A percentile compares a stretch with the other conserved stretches of the same genome.
Conservation (phyloP, 129 eudicot genomes). For the Flaveria sonorensis region DNA sequence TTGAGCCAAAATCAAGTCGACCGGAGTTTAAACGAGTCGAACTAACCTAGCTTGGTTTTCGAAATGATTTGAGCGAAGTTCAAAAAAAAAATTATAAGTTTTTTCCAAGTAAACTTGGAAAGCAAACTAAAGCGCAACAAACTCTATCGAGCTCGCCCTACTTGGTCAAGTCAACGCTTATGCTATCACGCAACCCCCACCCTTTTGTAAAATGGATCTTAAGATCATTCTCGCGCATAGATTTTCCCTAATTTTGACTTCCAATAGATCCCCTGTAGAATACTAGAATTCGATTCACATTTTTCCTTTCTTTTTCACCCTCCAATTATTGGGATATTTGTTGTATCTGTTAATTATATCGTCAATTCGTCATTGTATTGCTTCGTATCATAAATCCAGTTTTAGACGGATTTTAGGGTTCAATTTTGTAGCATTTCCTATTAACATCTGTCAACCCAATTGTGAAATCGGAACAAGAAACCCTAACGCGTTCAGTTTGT, state of each 20-base stretch:
- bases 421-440: neutral
- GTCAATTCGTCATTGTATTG: neutral
- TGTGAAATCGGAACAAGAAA: neutral
- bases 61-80: too few relatives aligned
- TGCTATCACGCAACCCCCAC: too few relatives aligned
- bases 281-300: neutral
- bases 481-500: neutral
- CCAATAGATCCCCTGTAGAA: neutral
- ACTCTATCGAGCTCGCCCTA: too few relatives aligned
- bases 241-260: neutral
- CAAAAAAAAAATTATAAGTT: too few relatives aligned
- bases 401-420: slow-evolving; percentile 1
- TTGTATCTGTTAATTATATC: neutral
- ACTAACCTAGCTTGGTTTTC: too few relatives aligned
- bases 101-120: too few relatives aligned
- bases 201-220: too few relatives aligned
- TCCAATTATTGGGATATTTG: neutral
- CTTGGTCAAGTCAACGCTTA: too few relatives aligned
- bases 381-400: neutral
- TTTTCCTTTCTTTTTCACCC: neutral
- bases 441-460: neutral
- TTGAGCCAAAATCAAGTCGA: too few relatives aligned
- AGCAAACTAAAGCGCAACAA: too few relatives aligned
- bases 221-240: neutral
- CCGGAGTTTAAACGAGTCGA: too few relatives aligned